Base-by-base conservation (phyloP, 2,329 filamentous ascomycete genomes). In the Septoria petroselini region DNA sequence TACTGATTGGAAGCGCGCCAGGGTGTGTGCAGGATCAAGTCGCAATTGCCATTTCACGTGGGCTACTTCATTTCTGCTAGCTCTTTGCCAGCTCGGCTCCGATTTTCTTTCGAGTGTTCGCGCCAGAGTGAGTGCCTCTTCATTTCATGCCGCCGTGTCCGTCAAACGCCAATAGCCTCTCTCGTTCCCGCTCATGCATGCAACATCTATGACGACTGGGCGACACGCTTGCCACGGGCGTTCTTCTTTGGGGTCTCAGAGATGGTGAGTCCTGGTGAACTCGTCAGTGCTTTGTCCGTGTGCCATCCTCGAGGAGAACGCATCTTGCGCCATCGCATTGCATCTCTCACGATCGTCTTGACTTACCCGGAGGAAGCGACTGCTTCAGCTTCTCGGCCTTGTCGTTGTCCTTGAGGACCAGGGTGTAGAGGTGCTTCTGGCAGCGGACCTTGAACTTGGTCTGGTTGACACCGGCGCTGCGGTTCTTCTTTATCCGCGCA, bases 381-480 rank as follows among this genome's bases (percentile, higher is more conserved):
- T 97, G 91, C 90, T 96, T 97, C 67, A 98, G 85, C 88, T 98
- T 98, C 81, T 97, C 93, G 76, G 91, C 94, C 88, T 97, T 97
- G 74, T 96, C 93, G 71, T 84, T 83, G 79, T 98, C 93, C 85
- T 95, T 96, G 70, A 98, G 85, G 73, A 95, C 88, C 68, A 98
- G 85, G 67, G 93, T 96, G 87, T 98, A 98, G 67, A 98, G 82
- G 82, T 93, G 85, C 71, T 85, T 84, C 46, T 65, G 59, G 86
- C 93, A 97, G 76, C 93, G 89, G 83, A 98, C 91, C 89, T 98
- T 98, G 90, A 98, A 97, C 87, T 98, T 98, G 85, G 93, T 91
- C 82, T 91, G 85, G 74, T 85, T 82, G 30, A 47, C 43, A 27
- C 48, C 52, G 71, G 80, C 79, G 79, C 86, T 85, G 77, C 84